These are phyloP conservation scores for Calonectria multiphialidica DNA, from an alignment of 2,329 filamentous ascomycete species.

Conservation along the genomic window DNA sequence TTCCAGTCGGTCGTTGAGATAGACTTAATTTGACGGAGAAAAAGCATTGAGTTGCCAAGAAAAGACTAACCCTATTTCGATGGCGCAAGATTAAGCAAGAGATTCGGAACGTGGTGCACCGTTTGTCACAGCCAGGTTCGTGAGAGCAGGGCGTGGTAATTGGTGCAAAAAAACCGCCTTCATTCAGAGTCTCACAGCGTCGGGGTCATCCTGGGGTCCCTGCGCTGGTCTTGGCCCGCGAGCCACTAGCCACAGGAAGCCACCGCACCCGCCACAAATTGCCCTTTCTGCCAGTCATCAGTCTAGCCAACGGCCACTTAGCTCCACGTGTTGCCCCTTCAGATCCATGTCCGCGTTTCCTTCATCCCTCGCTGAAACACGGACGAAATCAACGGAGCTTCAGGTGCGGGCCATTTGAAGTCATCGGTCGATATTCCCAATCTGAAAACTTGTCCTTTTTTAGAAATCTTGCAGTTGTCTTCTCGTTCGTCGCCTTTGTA, in stretches of 20 bases:
- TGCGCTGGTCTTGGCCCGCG: background rate
- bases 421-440: conserved; percentile 12
- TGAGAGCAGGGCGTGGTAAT: background rate
- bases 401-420: conserved; percentile 50
- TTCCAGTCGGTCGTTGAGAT: conserved; percentile 6
- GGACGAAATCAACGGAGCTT: conserved; percentile 40
- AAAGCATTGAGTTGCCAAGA: conserved; percentile 9
- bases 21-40: conserved; percentile 17
- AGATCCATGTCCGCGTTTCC: conserved; percentile 13
- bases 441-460: conserved; percentile 15
- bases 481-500: conserved; percentile 16
- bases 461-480: background rate
- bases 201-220: background rate
- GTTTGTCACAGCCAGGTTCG: background rate
- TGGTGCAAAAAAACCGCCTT: conserved; percentile 21
- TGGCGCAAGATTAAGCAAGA: background rate
- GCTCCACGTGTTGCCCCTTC: conserved; percentile 38
- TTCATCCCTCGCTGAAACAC: conserved; percentile 29
- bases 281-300: background rate
- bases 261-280: conserved; percentile 37
- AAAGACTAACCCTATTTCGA: conserved; percentile 7
- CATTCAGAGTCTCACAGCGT: background rate
- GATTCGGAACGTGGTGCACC: background rate
- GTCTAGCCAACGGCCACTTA: conserved; percentile 25
- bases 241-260: conserved; percentile 33